phyloP scores from a whole-genome alignment of 495 filamentous ascomycete species.

The Penicillium cinerascens region DNA sequence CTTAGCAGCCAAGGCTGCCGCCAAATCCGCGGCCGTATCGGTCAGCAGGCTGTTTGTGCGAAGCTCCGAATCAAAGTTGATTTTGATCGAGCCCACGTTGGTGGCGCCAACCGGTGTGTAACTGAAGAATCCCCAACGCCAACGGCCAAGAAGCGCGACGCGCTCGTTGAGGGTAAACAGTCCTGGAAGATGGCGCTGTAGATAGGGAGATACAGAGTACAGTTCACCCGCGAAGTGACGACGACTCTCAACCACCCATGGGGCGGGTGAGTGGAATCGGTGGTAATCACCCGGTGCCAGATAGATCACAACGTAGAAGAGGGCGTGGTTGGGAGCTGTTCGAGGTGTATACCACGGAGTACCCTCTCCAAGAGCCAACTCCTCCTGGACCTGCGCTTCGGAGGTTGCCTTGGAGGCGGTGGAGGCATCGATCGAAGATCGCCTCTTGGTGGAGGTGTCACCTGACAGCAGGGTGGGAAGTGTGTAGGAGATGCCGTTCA shows the following conservation, averaged over 20 bases:
- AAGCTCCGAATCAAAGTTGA: conserved; percentile 95
- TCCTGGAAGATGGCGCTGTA: conserved; percentile 85
- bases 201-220: conserved; percentile 89
- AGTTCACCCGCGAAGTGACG: conserved; percentile 96
- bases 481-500: conserved; percentile 97
- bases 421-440: conserved; percentile 57
- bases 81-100: conserved; percentile 95
- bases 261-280: conserved; percentile 90
- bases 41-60: conserved; percentile 88
- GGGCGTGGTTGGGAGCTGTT: conserved; percentile 53
- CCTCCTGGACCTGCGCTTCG: conserved; percentile 77
- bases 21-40: conserved; percentile 81
- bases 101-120: conserved; percentile 95
- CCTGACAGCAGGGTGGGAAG: conserved; percentile 86
- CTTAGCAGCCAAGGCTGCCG: conserved; percentile 70
- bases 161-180: conserved; percentile 96
- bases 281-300: conserved; percentile 99
- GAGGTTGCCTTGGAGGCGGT: conserved; percentile 61
- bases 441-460: conserved; percentile 32
- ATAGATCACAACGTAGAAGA: conserved; percentile 95
- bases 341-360: conserved; percentile 75
- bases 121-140: conserved; percentile 96
- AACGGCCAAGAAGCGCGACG: conserved; percentile 87
- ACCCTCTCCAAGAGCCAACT: conserved; percentile 68
- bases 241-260: conserved; percentile 88